Evolutionary conservation across 2,329 filamentous ascomycete species (phyloP).

Genomic region (Trichoderma breve): DNA sequence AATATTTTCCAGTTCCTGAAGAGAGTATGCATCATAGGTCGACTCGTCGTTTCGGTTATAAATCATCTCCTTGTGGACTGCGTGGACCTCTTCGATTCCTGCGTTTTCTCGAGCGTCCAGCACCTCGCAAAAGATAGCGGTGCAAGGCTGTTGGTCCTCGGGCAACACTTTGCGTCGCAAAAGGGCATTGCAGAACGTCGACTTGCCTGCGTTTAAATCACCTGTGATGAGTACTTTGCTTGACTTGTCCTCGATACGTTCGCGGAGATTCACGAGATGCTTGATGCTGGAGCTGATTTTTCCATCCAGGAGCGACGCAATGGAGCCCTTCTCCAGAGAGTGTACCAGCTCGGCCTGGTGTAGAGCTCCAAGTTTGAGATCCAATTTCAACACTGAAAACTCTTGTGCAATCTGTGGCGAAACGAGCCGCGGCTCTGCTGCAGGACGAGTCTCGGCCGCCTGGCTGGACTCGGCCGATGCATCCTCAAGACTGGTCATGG

Average conservation of each 20-base stretch:
- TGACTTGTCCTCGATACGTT: slow-evolving; percentile 94
- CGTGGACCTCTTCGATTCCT: slow-evolving; percentile 91
- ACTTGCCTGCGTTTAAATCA: slow-evolving; percentile 95
- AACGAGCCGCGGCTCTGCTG: slow-evolving; percentile 75
- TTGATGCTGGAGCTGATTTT: slow-evolving; percentile 93
- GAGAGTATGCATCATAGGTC: slow-evolving; percentile 82
- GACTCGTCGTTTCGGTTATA: slow-evolving; percentile 92
- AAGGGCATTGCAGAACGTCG: slow-evolving; percentile 97
- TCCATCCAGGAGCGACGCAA: slow-evolving; percentile 86
- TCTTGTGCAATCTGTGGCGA: slow-evolving; percentile 92
- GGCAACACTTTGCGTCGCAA: slow-evolving; percentile 87
- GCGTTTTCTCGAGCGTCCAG: slow-evolving; percentile 88
- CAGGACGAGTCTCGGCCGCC: slow-evolving; percentile 59
- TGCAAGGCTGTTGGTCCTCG: slow-evolving; percentile 97
- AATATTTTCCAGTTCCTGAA: slow-evolving; percentile 80
- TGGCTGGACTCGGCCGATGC: slow-evolving; percentile 68
- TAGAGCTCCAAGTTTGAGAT: slow-evolving; percentile 82
- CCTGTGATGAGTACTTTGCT: slow-evolving; percentile 96
- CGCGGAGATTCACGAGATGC: slow-evolving; percentile 80
- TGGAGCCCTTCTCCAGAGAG: slow-evolving; percentile 86
- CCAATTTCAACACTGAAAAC: slow-evolving; percentile 92
- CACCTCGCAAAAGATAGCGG: slow-evolving; percentile 97
- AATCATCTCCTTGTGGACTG: slow-evolving; percentile 73
- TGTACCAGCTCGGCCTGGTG: slow-evolving; percentile 90
- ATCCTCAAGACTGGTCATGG: slow-evolving; percentile 58